Evolutionary conservation across 305 asterid genomes (phyloP), one percentile per base, ranked within the genome.

Genomic region (Fraxinus ornus): DNA sequence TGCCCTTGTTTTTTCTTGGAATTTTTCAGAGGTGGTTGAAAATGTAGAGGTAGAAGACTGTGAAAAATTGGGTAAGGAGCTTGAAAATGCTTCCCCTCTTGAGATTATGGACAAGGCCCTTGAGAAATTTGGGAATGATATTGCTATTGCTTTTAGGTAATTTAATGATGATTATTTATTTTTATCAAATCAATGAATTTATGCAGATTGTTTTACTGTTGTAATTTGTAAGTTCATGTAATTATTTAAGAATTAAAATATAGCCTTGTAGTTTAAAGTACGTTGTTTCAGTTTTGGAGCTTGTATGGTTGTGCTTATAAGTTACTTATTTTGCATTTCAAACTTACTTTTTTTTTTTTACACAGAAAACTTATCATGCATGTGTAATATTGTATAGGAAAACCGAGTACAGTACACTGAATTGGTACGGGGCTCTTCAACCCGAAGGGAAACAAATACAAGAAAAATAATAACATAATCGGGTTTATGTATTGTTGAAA

Each of bases 121-220:
- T 6, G 93, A 90, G 87, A 93, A 86, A 81, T 94, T 93, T 79
- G 99, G 99, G 21, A 82, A 91, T 84, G 97, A 93, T 28, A 92
- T 96, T 22, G 99, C 99, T 19, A 96, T 96, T 85, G 99, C 99
- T 80, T 96, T 96, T 86, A 94, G 99, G 99, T 96, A 89, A 76
- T 73, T 21, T 15, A 74, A 44, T n/a, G 30, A 12, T 52, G 13
- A 5, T 22, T 64, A 9, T 12, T 64, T 26, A 10, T 10, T 62
- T 26, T 19, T 57, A 21, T 57, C 30, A 57, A 57, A 57, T 57
- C 26, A 44, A 44, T 44, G n/a, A 44, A 44, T 12, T 44, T 3
- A 44, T 44, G 55, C n/a, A 12, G 55, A 44, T 3, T 44, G 55
- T 44, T 44, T 44, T 44, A 44, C n/a, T 44, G 55, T 28, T 26